Evolutionary conservation across 202 grass and related monocot genomes (phyloP), one percentile per base, ranked within the genome.

Genomic region (Zizania palustris): DNA sequence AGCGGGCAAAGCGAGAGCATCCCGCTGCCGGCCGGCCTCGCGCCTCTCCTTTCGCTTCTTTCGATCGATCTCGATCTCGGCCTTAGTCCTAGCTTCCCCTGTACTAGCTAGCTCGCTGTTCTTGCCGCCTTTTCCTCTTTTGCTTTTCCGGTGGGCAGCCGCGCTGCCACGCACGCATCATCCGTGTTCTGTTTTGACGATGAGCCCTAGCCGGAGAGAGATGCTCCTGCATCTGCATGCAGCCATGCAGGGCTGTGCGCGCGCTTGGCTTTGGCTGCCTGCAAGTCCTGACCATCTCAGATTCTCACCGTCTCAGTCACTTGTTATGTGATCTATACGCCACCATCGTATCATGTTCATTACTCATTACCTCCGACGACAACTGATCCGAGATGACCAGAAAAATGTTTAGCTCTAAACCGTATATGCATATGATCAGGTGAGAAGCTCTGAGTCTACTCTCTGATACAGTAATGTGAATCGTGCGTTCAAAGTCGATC

Each of bases 21-120:
- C 74, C 77, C 54, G 14, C 45, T 15, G 7, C 33, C 71, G 67
- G 38, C 41, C 37, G 3, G 60, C 77, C 19, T 21, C 16, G 33
- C 59, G 28, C 28, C 22, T 11, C 41, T 22, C 48, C 73, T 85
- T 80, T 64, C 20, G 70, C 62, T 28, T 77, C 87, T 76, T 85
- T 88, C 82, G 13, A 76, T 72, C 75, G 33, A 19, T 33, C n/a
- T 28, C 28, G 28, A 28, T 28, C 28, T 28, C 39, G 1, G 54
- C 74, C 16, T 16, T 9, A 28, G 1, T 33, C 14, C 56, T 22
- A 28, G 28, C 28, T 28, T 28, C 28, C 28, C 28, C 28, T 28
- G 1, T 28, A 28, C n/a, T n/a, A n/a, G n/a, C 28, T 28, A 28
- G 28, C 28, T 28, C 28, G 28, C 28, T 28, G 28, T 28, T 28